Conservation (phyloP, 148 eudicot genomes). For the Fagopyrum esculentum region DNA sequence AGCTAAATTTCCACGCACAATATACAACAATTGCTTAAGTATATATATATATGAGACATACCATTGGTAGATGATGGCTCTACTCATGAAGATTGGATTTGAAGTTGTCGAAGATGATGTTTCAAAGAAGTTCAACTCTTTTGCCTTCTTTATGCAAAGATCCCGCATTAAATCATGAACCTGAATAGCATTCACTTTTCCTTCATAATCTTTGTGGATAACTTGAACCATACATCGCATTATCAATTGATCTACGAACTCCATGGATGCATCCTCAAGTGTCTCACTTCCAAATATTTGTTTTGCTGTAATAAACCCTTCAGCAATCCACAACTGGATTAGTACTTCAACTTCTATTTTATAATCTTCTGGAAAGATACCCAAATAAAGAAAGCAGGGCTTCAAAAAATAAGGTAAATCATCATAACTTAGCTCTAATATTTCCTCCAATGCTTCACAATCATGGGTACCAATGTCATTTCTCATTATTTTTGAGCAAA, state of each 20-base stretch:
- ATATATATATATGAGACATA: background rate
- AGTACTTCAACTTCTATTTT: background rate
- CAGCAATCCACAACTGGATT: slow-evolving; percentile 8
- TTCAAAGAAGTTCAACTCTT: background rate
- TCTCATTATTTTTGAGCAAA: slow-evolving; percentile 1
- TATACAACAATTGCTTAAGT: too few species aligned
- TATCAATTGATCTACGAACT: slow-evolving; percentile 3
- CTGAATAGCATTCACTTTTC: background rate
- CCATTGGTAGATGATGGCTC: background rate
- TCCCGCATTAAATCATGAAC: slow-evolving; percentile 11
- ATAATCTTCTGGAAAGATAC: slow-evolving; percentile 10
- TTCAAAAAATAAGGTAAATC: slow-evolving; percentile 9
- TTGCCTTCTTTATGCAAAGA: slow-evolving; percentile 9
- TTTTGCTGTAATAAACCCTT: slow-evolving; percentile 9
- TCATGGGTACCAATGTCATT: background rate
- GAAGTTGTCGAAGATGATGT: background rate
- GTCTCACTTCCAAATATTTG: background rate
- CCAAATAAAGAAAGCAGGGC: slow-evolving; percentile 9
- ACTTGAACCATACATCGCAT: slow-evolving; percentile 7
- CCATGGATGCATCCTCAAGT: background rate
- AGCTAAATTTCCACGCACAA: background rate
- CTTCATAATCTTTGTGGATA: background rate
- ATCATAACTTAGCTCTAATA: slow-evolving; percentile 8
- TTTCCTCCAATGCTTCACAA: background rate
- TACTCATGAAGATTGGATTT: background rate